Evolutionary conservation across 2,329 filamentous ascomycete species (phyloP), one percentile per base, ranked within the genome.

Genomic region (Neoarthrinium moseri): DNA sequence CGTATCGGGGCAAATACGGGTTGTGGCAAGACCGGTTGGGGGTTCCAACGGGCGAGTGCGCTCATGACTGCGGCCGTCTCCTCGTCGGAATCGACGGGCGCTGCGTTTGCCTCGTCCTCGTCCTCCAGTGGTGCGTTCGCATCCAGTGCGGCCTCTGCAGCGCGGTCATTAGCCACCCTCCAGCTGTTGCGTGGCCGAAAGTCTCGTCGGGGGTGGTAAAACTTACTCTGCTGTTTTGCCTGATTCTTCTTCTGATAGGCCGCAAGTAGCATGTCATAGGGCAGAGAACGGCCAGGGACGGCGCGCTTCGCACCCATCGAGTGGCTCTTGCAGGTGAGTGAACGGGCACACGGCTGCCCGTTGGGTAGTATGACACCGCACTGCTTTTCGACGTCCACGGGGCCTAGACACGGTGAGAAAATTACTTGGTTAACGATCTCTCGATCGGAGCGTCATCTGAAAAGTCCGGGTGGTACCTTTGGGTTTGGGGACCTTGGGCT

Each of bases 171-270:
- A 33, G 41, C 35, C 3, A 13, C 21, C n/a, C 15, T 39, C n/a
- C 21, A 39, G n/a, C 36, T 22, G 13, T 17, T n/a, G 8, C 8
- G 24, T 15, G 13, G 23, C 20, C 20, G 11, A 10, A 22, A 18
- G 15, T 30, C 10, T 8, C 17, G 20, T 27, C 5, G 6, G 10
- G 20, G 7, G 18, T 33, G 7, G 6, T 22, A 8, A 35, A 17
- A 78, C 86, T 70, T 76, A 91, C 89, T 95, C 68, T 97, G 94
- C 71, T 96, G 89, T 62, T 96, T 95, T 18, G 94, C 94, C 67
- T 97, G 94, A 59, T 99, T 99, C 76, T 96, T 97, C 78, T 97
- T 96, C 66, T 94, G 89, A 60, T 94, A 94, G 6, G 87, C 86
- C 12, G 87, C 84, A 29, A 96, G 77, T 30, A 96, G 73, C 86